Percentiles rank a stretch among this genome's conserved stretches.
phyloP scores from a whole-genome alignment of 2,329 filamentous ascomycete genomes.

The Lojkania enalia region DNA sequence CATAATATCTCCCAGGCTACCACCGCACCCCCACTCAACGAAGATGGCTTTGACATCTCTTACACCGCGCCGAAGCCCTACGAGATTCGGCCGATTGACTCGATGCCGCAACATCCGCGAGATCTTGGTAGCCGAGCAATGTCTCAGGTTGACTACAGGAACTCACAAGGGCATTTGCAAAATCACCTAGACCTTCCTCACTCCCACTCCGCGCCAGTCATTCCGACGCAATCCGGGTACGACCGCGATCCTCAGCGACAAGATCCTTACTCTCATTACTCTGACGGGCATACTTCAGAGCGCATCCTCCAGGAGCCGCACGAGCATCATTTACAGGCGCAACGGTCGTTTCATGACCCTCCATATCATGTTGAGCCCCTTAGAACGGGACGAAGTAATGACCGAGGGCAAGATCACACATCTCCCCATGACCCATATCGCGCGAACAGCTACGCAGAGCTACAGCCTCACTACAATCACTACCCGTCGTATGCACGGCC shows the following conservation, averaged over 20 bases:
- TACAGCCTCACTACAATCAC: conserved; percentile 45
- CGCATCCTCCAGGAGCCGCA: conserved; percentile 14
- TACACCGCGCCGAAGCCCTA: conserved; percentile 43
- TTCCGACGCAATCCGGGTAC: conserved; percentile 41
- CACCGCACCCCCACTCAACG: conserved; percentile 22
- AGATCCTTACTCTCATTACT: conserved; percentile 21
- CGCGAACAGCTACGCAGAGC: conserved; percentile 35
- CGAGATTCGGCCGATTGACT: conserved; percentile 37
- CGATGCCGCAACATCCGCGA: conserved; percentile 26
- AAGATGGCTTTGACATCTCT: conserved; percentile 40
- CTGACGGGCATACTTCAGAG: conserved; percentile 12
- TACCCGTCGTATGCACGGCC: conserved; percentile 51
- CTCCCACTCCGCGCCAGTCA: conserved; percentile 50
- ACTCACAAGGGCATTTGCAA: conserved; percentile 25
- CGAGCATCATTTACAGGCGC: conserved; percentile 14
- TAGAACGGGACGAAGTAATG: conserved; percentile 32
- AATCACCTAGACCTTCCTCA: conserved; percentile 43
- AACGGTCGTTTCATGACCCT: conserved; percentile 31
- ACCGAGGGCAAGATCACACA: conserved; percentile 26
- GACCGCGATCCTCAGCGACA: conserved; percentile 21
- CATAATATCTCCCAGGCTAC: conserved; percentile 28
- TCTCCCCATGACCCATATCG: conserved; percentile 38
- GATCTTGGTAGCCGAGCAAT: conserved; percentile 21
- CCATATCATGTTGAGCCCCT: conserved; percentile 41
- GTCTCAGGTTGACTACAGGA: conserved; percentile 35